Base-by-base conservation (phyloP, 495 filamentous ascomycete species). In the Penicillium paradoxum region DNA sequence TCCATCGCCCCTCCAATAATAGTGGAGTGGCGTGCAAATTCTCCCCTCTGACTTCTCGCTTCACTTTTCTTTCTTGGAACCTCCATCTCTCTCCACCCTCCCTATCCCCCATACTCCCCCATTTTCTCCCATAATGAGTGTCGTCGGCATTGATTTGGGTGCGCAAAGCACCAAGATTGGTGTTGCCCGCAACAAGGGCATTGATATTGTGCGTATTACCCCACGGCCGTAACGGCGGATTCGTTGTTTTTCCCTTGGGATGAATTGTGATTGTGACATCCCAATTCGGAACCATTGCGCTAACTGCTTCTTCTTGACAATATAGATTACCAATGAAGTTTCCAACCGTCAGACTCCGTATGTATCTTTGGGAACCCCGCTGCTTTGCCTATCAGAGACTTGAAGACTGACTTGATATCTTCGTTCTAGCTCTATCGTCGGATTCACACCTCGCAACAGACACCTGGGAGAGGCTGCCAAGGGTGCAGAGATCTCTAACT, bases 281-380 rank as follows among this genome's bases (percentile, higher is more conserved):
- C 24, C 36, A 30, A 41, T 17, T 21, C 5, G 6, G 34, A 46
- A 19, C 44, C 45, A 51, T 58, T 54, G 47, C 38, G 54, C 68
- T 73, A 40, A 73, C 62, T 21, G 14, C 55, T 9, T 46, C 32
- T 45, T 48, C 37, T 51, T 37, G 45, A 41, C 48, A n/a, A 39
- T 51, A 11, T 64, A 95, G 90, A 97, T 98, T 68, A 88, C 91
- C 74, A 98, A 98, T 78, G 93, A 99, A 74, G 93, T 97, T 62
- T 99, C 93, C 52, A 97, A 99, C 79, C 87, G 93, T 74, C 87
- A 89, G 47, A 99, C 93, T 58, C 93, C 93, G 89, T 96, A 87
- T 82, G 90, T 83, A 30, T 32, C 40, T 47, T 44, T 40, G 19
- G 44, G 40, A 49, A 47, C 45, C 13, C 29, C 7, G 55, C 33